Conservation (phyloP, 495 filamentous ascomycete species). For the Talaromyces nanjingensis region DNA sequence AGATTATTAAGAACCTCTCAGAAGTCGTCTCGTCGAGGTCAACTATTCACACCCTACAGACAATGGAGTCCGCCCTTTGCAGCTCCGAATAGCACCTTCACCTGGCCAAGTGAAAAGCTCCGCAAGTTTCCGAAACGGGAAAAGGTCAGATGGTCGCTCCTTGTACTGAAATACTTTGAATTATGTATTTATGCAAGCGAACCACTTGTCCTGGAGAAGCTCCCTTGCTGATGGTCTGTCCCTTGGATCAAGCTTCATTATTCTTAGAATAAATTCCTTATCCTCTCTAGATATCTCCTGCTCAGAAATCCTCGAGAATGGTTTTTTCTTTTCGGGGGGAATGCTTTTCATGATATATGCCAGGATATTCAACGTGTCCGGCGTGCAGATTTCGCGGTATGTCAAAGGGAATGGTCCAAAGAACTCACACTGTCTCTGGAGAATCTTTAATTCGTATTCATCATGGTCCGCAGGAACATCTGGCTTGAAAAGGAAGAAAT, state of each 20-base stretch:
- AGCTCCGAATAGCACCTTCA: too few relatives aligned
- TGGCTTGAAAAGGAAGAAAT: constrained; percentile 28
- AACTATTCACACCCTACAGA: too few relatives aligned
- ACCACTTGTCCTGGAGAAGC: constrained; percentile 16
- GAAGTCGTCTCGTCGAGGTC: too few relatives aligned
- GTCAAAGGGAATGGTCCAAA: constrained; percentile 32
- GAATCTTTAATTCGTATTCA: constrained; percentile 29
- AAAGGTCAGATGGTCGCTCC: too few relatives aligned
- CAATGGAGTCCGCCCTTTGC: too few relatives aligned
- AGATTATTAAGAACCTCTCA: too few relatives aligned
- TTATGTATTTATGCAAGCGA: background rate
- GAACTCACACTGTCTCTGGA: constrained; percentile 17
- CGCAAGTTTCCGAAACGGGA: too few relatives aligned
- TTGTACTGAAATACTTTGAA: too few relatives aligned
- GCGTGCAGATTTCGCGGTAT: constrained; percentile 20
- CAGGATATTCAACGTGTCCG: constrained; percentile 11
- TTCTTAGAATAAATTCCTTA: constrained; percentile 13
- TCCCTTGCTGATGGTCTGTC: constrained; percentile 15
- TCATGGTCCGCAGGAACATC: constrained; percentile 25
- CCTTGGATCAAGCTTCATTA: constrained; percentile 11
- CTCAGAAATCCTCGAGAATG: constrained; percentile 10
- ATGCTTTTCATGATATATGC: constrained; percentile 12
- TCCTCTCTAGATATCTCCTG: constrained; percentile 14
- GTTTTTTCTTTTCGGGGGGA: constrained; percentile 6
- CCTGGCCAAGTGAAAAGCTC: too few relatives aligned